Conservation (phyloP, 768 basidiomycete genomes). For the Lanmaoa rubissima region DNA sequence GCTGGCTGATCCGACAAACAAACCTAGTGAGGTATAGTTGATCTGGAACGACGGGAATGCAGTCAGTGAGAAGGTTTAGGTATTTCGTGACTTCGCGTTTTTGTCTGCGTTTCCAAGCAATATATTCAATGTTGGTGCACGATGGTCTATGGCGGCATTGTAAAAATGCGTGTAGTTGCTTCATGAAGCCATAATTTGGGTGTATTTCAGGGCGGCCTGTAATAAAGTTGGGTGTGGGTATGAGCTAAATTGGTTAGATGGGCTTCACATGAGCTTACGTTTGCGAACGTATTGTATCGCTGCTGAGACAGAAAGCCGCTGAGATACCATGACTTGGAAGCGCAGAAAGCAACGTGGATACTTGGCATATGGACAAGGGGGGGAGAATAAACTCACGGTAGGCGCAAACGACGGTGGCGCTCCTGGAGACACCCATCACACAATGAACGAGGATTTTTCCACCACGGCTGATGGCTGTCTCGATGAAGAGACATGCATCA, state of each 20-base stretch:
- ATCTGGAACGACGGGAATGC: constrained; percentile 48
- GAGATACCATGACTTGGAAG: constrained; percentile 49
- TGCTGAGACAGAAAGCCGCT: constrained; percentile 38
- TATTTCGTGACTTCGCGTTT: constrained; percentile 52
- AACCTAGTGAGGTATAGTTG: constrained; percentile 53
- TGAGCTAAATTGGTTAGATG: constrained; percentile 7
- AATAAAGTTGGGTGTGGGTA: constrained; percentile 6
- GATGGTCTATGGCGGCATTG: constrained; percentile 49
- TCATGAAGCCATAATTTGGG: constrained; percentile 52
- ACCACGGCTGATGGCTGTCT: constrained; percentile 48
- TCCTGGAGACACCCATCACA: constrained; percentile 70
- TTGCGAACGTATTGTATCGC: constrained; percentile 51
- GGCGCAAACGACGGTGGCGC: constrained; percentile 57
- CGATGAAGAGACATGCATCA: constrained; percentile 58
- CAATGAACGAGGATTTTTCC: constrained; percentile 72
- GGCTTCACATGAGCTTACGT: constrained; percentile 34
- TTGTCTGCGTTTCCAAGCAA: constrained; percentile 57
- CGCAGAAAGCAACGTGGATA: neutral
- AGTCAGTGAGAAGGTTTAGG: constrained; percentile 50
- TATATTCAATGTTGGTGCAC: constrained; percentile 43
- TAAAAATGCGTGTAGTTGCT: constrained; percentile 54
- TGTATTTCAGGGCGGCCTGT: constrained; percentile 38
- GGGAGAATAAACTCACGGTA: constrained; percentile 41
- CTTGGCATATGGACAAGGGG: neutral
- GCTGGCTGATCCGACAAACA: neutral